Conservation (phyloP, 1,139 yeast genomes). For the Yamadazyma jaroonii region DNA sequence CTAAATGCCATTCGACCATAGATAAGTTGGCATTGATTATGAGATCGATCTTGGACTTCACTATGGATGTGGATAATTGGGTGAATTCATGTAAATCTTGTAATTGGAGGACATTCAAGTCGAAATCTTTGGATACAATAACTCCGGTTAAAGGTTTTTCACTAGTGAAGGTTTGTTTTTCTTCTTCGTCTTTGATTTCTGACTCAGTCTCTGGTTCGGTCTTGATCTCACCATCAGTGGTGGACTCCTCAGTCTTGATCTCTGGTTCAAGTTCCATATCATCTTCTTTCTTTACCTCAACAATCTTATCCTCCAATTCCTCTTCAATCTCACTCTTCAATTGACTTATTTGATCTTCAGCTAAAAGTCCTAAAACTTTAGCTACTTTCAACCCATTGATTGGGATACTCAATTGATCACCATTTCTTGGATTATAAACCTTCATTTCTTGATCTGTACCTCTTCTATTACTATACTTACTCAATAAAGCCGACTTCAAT, state of each 20-base stretch:
- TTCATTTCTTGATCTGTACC: conserved; percentile 91
- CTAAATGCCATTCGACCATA: conserved; percentile 81
- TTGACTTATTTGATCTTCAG: conserved; percentile 45
- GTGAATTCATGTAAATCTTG: conserved; percentile 89
- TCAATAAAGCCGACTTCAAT: conserved; percentile 83
- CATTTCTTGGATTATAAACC: conserved; percentile 89
- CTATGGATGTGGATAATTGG: conserved; percentile 79
- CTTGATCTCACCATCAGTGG: conserved; percentile 11
- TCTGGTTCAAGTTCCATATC: conserved; percentile 11
- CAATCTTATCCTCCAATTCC: conserved; percentile 14
- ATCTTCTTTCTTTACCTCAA: conserved; percentile 17
- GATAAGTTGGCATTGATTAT: conserved; percentile 79
- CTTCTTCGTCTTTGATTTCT: conserved; percentile 14
- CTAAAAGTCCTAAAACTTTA: conserved; percentile 76
- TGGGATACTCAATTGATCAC: conserved; percentile 72
- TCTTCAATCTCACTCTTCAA: conserved; percentile 32
- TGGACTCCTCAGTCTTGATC: conserved; percentile 18
- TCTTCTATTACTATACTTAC: conserved; percentile 78
- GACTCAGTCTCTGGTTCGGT: too few relatives aligned
- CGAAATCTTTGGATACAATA: conserved; percentile 87
- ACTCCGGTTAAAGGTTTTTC: conserved; percentile 74
- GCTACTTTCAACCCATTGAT: conserved; percentile 86
- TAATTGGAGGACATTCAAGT: conserved; percentile 74
- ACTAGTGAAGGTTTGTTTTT: conserved; percentile 20
- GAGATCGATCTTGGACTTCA: conserved; percentile 77